phyloP scores from a whole-genome alignment of 108 stramenopile genomes.

The Skeletonema menzelii region DNA sequence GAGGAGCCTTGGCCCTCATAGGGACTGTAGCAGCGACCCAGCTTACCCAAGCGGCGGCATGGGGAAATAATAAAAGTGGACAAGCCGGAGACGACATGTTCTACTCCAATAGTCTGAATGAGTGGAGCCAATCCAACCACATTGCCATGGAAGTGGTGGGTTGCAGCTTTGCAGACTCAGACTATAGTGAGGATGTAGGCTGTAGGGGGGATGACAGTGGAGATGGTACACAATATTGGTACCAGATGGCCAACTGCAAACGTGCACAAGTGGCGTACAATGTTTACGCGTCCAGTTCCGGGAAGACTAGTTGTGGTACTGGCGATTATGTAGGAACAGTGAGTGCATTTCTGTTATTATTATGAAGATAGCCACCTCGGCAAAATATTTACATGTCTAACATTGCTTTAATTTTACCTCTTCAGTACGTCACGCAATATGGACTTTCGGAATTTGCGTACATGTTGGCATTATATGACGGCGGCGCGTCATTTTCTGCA shows the following conservation, averaged over 20 bases:
- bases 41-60: slow-evolving; percentile 18
- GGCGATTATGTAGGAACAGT: slow-evolving; percentile 75
- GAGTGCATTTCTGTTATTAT: slow-evolving; percentile 31
- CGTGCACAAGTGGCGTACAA: slow-evolving; percentile 83
- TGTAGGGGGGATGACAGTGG: slow-evolving; percentile 67
- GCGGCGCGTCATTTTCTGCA: slow-evolving; percentile 27
- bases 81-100: slow-evolving; percentile 18
- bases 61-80: slow-evolving; percentile 32
- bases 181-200: slow-evolving; percentile 68
- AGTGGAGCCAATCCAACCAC: slow-evolving; percentile 54
- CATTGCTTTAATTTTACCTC: neutral
- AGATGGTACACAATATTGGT: slow-evolving; percentile 87
- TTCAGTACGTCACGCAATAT: slow-evolving; percentile 70
- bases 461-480: slow-evolving; percentile 57
- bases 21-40: slow-evolving; percentile 5
- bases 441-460: slow-evolving; percentile 75
- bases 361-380: too few species aligned
- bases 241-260: slow-evolving; percentile 84
- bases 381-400: neutral
- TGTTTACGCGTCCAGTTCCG: slow-evolving; percentile 58
- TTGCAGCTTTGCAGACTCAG: slow-evolving; percentile 67
- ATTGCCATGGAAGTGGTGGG: slow-evolving; percentile 76
- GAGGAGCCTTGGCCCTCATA: slow-evolving; percentile 9
- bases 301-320: slow-evolving; percentile 50
- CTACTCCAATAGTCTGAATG: slow-evolving; percentile 49